A percentile compares a stretch with the other conserved stretches of the same genome.
phyloP scores from a whole-genome alignment of 371 early-diverging fungal genomes.

The Nematocida ausubeli region DNA sequence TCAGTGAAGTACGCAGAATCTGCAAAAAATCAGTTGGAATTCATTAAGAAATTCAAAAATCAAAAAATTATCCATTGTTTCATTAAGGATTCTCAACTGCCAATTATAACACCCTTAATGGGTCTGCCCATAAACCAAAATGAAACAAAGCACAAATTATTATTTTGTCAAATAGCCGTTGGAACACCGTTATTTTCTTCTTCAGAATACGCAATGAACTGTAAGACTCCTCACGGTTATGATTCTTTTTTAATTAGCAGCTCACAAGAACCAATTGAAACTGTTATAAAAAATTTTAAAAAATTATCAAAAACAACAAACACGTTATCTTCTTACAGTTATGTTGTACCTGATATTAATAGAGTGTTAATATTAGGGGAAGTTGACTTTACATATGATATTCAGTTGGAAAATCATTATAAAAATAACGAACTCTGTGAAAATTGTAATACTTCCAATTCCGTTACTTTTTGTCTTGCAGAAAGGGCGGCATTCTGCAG shows the following conservation, averaged over 20 bases:
- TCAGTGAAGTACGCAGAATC: conserved; percentile 42
- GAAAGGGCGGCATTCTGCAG: conserved; percentile 67
- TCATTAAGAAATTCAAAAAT: conserved; percentile 61
- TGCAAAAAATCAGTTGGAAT: conserved; percentile 41
- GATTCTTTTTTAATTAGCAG: conserved; percentile 61
- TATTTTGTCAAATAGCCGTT: conserved; percentile 66
- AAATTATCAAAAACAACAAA: too few relatives aligned
- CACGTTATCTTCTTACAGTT: conserved; percentile 20
- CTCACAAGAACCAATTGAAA: background rate
- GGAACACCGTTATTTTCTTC: conserved; percentile 64
- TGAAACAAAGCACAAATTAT: conserved; percentile 60
- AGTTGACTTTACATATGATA: conserved; percentile 68
- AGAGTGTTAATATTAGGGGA: conserved; percentile 64
- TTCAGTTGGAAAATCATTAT: conserved; percentile 59
- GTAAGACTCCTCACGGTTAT: conserved; percentile 59
- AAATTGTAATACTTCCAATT: conserved; percentile 54
- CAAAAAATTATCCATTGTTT: conserved; percentile 58
- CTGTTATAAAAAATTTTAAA: conserved; percentile 17
- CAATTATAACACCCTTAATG: conserved; percentile 57
- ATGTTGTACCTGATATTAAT: conserved; percentile 64
- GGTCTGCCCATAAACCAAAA: conserved; percentile 58
- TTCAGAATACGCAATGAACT: conserved; percentile 61
- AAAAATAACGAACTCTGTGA: conserved; percentile 63
- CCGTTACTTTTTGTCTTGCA: conserved; percentile 67
- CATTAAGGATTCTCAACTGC: background rate